Evolutionary conservation across 495 filamentous ascomycete genomes (phyloP).

Genomic region (Penicilliopsis zonata): DNA sequence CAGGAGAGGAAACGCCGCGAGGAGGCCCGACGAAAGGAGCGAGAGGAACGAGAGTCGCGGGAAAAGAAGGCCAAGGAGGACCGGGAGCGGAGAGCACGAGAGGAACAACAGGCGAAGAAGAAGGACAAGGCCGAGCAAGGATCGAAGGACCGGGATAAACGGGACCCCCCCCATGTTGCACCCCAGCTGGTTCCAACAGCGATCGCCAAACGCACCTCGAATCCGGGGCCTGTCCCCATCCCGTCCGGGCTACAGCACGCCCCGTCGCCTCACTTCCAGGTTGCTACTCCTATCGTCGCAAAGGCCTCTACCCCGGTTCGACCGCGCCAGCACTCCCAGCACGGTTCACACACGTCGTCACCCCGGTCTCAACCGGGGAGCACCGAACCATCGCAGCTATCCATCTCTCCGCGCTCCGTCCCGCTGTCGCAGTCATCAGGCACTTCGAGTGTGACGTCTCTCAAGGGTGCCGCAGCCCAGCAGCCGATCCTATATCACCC

Average conservation of each 20-base stretch:
- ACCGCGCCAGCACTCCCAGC: slow-evolving; percentile 66
- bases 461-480: slow-evolving; percentile 18
- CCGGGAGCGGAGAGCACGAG: slow-evolving; percentile 52
- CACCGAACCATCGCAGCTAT: slow-evolving; percentile 24
- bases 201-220: slow-evolving; percentile 29
- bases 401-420: slow-evolving; percentile 30
- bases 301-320: slow-evolving; percentile 73
- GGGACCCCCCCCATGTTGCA: slow-evolving; percentile 18
- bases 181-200: slow-evolving; percentile 15
- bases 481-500: slow-evolving; percentile 35
- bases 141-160: slow-evolving; percentile 36
- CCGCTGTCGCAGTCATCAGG: slow-evolving; percentile 23
- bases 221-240: slow-evolving; percentile 32
- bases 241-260: slow-evolving; percentile 41
- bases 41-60: slow-evolving; percentile 64
- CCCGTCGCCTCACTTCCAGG: slow-evolving; percentile 65
- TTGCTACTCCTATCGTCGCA: slow-evolving; percentile 69
- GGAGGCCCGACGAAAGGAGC: slow-evolving; percentile 48
- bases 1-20: slow-evolving; percentile 58
- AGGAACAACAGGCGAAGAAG: slow-evolving; percentile 46
- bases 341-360: slow-evolving; percentile 61
- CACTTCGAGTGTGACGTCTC: slow-evolving; percentile 14
- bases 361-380: slow-evolving; percentile 36
- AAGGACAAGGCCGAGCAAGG: slow-evolving; percentile 38
- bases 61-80: slow-evolving; percentile 55